Evolutionary conservation across 2,329 filamentous ascomycete genomes (phyloP), one percentile per base, ranked within the genome.

Genomic region (Ophiostoma ulmi): DNA sequence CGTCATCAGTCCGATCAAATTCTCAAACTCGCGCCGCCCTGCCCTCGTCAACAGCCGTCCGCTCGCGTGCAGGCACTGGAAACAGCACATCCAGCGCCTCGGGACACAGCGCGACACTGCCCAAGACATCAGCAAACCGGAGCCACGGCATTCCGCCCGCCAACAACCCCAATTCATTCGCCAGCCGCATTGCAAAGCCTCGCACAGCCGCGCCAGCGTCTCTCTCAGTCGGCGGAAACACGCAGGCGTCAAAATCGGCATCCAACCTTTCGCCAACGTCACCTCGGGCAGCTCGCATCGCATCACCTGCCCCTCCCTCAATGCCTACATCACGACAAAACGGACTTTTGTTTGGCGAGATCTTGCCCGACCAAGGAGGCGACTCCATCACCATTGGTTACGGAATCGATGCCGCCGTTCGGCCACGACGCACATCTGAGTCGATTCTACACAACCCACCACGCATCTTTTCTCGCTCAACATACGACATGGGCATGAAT

Each of bases 331-430:
- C 78, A 78, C 72, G 67, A 73, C 75, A 81, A 67, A 82, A 83
- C 70, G 84, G 84, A 73, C 86, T 91, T 48, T 80, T 94, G 26
- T 94, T 94, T 80, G 91, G 91, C 52, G 92, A 94, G 78, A 85
- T 94, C 74, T 80, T 88, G 38, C 84, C 87, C n/a, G 83, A 87
- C 52, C 83, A 87, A 74, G 83, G 82, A 74, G 83, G 82, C 75
- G 83, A 86, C 74, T 77, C 83, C 36, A 79, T 82, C 26, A 80
- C 84, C 67, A 81, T 83, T 69, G 88, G 87, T 5, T 88, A 87
- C 80, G 89, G 89, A 69, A 90, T 91, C 73, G 81, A 85, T 72
- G 63, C 39, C 14, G 78, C 79, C 44, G 76, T 81, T 68, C 81
- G 84, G 68, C 82, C 83, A 72, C 83, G 90, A 73, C 85, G 90